Evolutionary conservation across 2,329 filamentous ascomycete species (phyloP), one percentile per base, ranked within the genome.

Genomic region (Diaporthe sp.): DNA sequence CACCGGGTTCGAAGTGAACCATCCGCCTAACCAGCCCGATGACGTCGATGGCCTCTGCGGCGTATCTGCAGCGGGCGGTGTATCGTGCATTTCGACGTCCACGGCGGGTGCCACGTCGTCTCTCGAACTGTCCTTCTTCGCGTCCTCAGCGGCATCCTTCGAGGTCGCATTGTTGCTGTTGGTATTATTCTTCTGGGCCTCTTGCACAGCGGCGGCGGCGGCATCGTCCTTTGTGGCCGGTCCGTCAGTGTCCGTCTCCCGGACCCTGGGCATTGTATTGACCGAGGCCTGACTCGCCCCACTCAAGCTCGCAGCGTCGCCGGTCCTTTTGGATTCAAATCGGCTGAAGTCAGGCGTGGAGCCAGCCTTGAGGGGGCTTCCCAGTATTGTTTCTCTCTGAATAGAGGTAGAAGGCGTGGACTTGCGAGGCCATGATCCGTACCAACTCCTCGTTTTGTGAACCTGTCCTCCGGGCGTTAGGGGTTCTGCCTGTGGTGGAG

Each of bases 371-470:
- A 88, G 82, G 3, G 88, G 90, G 65, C 88, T 90, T 42, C 90
- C 91, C 61, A 90, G 83, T 39, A 93, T 92, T 17, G 88, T 90
- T 81, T 93, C 91, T 77, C 86, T 87, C 4, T 90, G 90, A 60
- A 93, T 84, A 71, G 91, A 89, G 8, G 89, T 92, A 12, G 90
- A 92, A 39, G 91, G 87, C 22, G 86, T 84, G 9, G 91, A 89
- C 80, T 92, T 92, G 76, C 88, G 85, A 25, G 90, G 88, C 90
- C 90, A 92, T 25, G 91, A 90, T 72, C 90, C 90, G 81, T 92
- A 92, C 91, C 91, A 93, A 81, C 90, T 92, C 65, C 85, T 85
- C 12, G 87, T 83, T 80, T 90, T 90, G 76, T 86, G 87, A 51
- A 88, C 82, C 89, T 91, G 79, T 57, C 22, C 34, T 34, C 47